Conservation (phyloP, 345 rosid genomes). For the Salix purpurea region DNA sequence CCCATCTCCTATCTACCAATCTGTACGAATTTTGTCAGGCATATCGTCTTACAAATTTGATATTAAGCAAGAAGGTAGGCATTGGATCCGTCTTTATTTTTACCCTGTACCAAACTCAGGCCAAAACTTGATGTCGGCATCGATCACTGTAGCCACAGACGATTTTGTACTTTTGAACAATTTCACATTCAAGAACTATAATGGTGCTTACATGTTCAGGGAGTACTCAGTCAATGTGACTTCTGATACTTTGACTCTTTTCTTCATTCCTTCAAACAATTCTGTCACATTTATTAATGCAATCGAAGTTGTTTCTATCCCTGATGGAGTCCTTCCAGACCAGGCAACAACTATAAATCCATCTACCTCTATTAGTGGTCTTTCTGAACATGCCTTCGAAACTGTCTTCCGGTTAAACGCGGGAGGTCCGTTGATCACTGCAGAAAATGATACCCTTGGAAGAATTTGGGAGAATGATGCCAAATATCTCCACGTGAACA, state of each 20-base stretch:
- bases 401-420: slow-evolving; percentile 85
- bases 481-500: slow-evolving; percentile 71
- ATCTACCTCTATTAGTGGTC: slow-evolving; percentile 50
- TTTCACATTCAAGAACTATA: slow-evolving; percentile 67
- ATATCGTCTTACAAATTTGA: slow-evolving; percentile 67
- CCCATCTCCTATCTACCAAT: slow-evolving; percentile 58
- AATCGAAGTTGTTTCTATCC: slow-evolving; percentile 83
- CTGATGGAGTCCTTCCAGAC: slow-evolving; percentile 68
- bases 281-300: slow-evolving; percentile 89
- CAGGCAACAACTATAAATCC: slow-evolving; percentile 70
- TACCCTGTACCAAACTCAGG: slow-evolving; percentile 50
- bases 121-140: slow-evolving; percentile 54
- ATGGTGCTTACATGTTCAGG: slow-evolving; percentile 61
- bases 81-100: slow-evolving; percentile 98
- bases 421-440: slow-evolving; percentile 88
- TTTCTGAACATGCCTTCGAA: slow-evolving; percentile 67
- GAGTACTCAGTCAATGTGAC: slow-evolving; percentile 88
- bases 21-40: slow-evolving; percentile 75
- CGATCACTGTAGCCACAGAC: slow-evolving; percentile 63
- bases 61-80: slow-evolving; percentile 65
- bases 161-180: slow-evolving; percentile 80
- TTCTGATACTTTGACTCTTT: slow-evolving; percentile 53
- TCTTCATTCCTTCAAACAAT: slow-evolving; percentile 65
- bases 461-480: slow-evolving; percentile 88
- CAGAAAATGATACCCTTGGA: slow-evolving; percentile 86